Evolutionary conservation across 345 rosid species (phyloP).

Genomic region (Gossypium arboreum): DNA sequence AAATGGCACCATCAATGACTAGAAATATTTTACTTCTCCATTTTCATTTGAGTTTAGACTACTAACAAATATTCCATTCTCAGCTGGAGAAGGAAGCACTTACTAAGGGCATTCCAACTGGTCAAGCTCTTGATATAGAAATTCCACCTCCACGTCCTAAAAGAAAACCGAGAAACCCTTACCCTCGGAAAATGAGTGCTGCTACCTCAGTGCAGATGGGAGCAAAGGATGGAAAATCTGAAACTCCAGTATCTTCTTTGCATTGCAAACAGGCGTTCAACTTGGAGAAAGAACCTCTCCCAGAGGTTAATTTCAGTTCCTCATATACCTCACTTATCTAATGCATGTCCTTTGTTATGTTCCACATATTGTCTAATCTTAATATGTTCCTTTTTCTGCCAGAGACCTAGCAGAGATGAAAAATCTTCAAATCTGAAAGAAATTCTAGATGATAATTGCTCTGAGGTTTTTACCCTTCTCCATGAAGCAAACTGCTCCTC

Average conservation of each 20-base stretch:
- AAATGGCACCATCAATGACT: not conserved
- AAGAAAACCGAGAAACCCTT: slow-evolving; percentile 90
- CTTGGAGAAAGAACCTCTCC: slow-evolving; percentile 55
- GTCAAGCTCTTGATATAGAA: slow-evolving; percentile 72
- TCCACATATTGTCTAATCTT: slow-evolving; percentile 9
- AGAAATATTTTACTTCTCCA: not conserved
- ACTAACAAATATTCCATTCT: slow-evolving; percentile 18
- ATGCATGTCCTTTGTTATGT: slow-evolving; percentile 4
- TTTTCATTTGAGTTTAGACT: slow-evolving; percentile 7
- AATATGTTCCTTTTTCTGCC: slow-evolving; percentile 23
- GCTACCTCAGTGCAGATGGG: slow-evolving; percentile 31
- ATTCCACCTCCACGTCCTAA: slow-evolving; percentile 99
- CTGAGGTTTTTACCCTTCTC: slow-evolving; percentile 47
- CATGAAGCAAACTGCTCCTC: slow-evolving; percentile 53
- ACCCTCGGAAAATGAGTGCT: slow-evolving; percentile 72
- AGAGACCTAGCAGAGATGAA: slow-evolving; percentile 48
- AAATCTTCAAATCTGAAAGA: slow-evolving; percentile 44
- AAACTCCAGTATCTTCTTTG: slow-evolving; percentile 42
- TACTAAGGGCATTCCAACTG: slow-evolving; percentile 68
- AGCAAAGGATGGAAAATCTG: slow-evolving; percentile 49
- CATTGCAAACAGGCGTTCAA: slow-evolving; percentile 43
- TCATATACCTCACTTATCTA: slow-evolving; percentile 3
- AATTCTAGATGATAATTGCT: slow-evolving; percentile 61
- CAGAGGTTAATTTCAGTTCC: slow-evolving; percentile 46
- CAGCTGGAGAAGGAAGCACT: slow-evolving; percentile 98